Base-by-base conservation (phyloP, 2,329 filamentous ascomycete species). In the Fusarium sp. region DNA sequence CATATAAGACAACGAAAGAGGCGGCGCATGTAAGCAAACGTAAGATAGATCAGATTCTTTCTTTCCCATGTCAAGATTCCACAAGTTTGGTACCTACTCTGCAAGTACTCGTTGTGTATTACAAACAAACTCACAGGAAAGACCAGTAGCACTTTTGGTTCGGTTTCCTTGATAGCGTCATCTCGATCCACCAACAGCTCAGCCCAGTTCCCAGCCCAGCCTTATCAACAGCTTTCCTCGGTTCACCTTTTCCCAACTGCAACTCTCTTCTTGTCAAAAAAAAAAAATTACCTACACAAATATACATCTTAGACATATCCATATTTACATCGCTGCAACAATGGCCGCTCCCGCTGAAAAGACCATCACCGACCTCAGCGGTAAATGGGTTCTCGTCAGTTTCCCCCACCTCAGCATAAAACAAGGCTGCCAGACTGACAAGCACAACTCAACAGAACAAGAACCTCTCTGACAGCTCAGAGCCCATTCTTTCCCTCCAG, bases 311-410 rank as follows among this genome's bases (percentile, higher is more conserved):
- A 15, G 10, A 25, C 29, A 15, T 31, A 33, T 35, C 4, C 9
- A 3, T 35, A 46, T 35, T 38, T 19, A 43, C 38, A 8, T 11
- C 29, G 62, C 38, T 48, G 33, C 61, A 62, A 83, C 55, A 70
- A 93, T 93, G 90, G 89, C 90, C 64, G 88, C 89, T 59, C 90
- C 91, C 52, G 75, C 83, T 48, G 81, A 82, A 60, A 85, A 88
- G 79, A 91, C 83, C 45, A 82, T 88, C 68, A 82, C 83, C 63
- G 82, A 92, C 78, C 82, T 93, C 67, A 86, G 76, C 68, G 91
- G 90, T 61, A 84, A 82, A 71, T 93, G 88, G 83, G 74, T 80
- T 55, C 84, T 93, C 83, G 89, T 91, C 79, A 68, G 83, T 49
- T 5, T 48, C 48, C 33, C 41, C 21, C 52, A 15, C 46, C 38